Evolutionary conservation across 495 filamentous ascomycete species (phyloP).

Genomic region (Annulohypoxylon moriforme): DNA sequence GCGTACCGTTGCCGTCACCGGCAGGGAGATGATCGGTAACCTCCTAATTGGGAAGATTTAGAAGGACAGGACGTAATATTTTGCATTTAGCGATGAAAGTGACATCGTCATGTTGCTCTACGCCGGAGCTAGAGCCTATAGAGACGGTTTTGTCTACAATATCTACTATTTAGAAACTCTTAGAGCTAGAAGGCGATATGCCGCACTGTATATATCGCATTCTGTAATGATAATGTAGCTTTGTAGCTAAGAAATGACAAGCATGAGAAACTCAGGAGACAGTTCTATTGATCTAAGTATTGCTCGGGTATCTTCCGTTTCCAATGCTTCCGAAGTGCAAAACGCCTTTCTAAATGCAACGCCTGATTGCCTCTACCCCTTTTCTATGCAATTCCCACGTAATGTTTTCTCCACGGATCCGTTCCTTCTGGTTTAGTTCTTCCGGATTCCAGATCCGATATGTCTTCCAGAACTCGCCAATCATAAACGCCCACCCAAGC

Average conservation of each 20-base stretch:
- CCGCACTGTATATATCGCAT: background rate
- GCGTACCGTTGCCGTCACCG: slow-evolving; percentile 77
- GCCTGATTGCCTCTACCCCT: slow-evolving; percentile 13
- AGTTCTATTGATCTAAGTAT: background rate
- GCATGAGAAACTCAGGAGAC: background rate
- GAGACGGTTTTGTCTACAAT: background rate
- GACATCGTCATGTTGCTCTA: background rate
- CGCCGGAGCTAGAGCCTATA: background rate
- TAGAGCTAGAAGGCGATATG: slow-evolving; percentile 23
- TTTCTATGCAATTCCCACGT: slow-evolving; percentile 44
- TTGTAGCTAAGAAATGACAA: background rate
- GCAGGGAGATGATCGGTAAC: slow-evolving; percentile 76
- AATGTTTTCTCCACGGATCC: slow-evolving; percentile 44
- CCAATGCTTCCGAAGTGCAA: background rate
- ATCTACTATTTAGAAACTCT: slow-evolving; percentile 17
- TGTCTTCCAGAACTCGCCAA: slow-evolving; percentile 60
- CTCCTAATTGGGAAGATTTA: slow-evolving; percentile 78
- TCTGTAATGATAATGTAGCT: background rate
- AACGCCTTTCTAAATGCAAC: background rate
- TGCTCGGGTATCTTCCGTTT: background rate
- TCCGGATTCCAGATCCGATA: slow-evolving; percentile 53
- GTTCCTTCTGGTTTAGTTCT: slow-evolving; percentile 5
- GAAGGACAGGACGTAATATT: background rate
- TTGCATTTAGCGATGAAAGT: background rate
- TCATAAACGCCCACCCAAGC: slow-evolving; percentile 60